Evolutionary conservation across 148 eudicot species (phyloP).

Genomic region (Nepenthes gracilis): DNA sequence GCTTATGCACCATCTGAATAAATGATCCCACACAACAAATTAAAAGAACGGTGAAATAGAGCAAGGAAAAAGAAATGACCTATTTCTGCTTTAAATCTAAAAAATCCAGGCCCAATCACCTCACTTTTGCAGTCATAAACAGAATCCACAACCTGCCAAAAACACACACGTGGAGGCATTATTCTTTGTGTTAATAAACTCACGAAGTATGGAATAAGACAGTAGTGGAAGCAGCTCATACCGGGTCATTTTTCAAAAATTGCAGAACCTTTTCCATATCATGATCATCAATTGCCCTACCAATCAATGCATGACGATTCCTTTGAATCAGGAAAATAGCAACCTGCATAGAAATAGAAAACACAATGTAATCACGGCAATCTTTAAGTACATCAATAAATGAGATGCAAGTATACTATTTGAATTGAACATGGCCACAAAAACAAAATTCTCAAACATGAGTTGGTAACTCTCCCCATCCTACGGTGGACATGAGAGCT

Average conservation of each 20-base stretch:
- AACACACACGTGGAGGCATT: background rate
- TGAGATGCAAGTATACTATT: background rate
- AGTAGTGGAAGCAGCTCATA: constrained; percentile 15
- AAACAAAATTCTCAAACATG: no score
- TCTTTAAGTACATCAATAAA: background rate
- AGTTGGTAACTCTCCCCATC: no score
- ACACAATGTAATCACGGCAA: background rate
- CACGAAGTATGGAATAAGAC: background rate
- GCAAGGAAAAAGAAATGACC: constrained; percentile 26
- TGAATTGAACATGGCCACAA: no score
- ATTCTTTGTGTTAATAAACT: constrained; percentile 1
- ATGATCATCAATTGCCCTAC: constrained; percentile 89
- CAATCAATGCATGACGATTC: constrained; percentile 96
- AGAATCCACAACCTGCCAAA: constrained; percentile 78
- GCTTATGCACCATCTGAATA: no score
- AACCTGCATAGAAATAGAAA: constrained; percentile 43
- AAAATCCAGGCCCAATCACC: constrained; percentile 98
- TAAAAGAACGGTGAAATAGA: background rate
- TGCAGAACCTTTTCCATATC: constrained; percentile 82
- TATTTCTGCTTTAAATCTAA: constrained; percentile 96
- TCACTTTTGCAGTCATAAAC: constrained; percentile 97
- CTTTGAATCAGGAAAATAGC: constrained; percentile 95
- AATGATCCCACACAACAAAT: no score
- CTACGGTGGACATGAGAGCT: no score
- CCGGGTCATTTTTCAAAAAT: constrained; percentile 88